Percentiles rank a stretch among this genome's conserved stretches.
phyloP scores from a whole-genome alignment of 768 basidiomycete genomes.

The Leucosporidium yakuticum region DNA sequence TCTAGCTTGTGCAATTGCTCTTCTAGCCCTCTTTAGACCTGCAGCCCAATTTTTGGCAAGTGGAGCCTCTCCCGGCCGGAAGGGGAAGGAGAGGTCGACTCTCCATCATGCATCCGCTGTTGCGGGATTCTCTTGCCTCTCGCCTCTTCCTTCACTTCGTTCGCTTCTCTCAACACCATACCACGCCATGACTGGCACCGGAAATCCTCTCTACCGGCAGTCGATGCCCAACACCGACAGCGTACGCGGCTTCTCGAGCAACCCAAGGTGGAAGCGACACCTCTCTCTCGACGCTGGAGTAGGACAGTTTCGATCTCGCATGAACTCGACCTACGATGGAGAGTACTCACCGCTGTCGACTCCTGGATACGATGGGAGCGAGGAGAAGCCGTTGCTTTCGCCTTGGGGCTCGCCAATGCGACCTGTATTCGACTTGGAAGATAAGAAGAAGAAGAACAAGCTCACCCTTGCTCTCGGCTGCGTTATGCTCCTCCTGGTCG shows the following conservation, averaged over 20 bases:
- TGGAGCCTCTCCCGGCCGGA: too few species aligned
- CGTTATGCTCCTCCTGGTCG: neutral
- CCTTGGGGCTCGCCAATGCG: neutral
- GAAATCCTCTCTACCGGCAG: too few species aligned
- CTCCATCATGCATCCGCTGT: neutral
- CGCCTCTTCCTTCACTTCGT: too few species aligned
- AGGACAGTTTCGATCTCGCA: neutral
- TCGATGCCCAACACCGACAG: neutral
- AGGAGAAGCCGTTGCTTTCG: constrained; percentile 7
- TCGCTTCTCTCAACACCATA: too few species aligned
- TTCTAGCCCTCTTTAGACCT: too few species aligned
- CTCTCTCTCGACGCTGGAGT: constrained; percentile 7
- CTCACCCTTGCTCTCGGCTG: neutral
- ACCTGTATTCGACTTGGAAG: too few species aligned
- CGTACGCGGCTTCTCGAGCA: neutral
- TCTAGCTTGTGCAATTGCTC: too few species aligned
- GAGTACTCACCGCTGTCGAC: neutral
- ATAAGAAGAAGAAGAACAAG: too few species aligned
- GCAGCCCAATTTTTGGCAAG: too few species aligned
- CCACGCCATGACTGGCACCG: too few species aligned
- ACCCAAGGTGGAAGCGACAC: constrained; percentile 13
- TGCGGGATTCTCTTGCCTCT: too few species aligned
- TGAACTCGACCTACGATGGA: neutral
- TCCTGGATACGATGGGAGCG: neutral
- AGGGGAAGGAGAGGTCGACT: too few species aligned